Evolutionary conservation across 306 rosid species (phyloP).

Genomic region (Lathyrus sativus): DNA sequence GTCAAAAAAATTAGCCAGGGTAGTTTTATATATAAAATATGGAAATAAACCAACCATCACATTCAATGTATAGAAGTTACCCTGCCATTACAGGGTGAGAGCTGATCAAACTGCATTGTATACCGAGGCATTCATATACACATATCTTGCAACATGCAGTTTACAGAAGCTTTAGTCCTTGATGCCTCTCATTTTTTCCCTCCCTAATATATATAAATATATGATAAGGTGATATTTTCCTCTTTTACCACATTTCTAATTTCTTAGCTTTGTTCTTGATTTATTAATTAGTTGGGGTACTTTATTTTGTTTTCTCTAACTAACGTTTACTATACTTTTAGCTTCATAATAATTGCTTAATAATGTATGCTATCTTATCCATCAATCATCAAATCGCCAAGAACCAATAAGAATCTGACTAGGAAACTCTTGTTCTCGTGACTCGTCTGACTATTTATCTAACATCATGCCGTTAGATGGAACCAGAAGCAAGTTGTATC

Average conservation of each 20-base stretch:
- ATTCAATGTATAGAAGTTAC: slow-evolving; percentile 85
- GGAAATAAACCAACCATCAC: slow-evolving; percentile 64
- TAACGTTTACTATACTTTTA: neutral
- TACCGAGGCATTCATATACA: slow-evolving; percentile 51
- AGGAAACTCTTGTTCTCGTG: slow-evolving; percentile 7
- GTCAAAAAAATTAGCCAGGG: slow-evolving; percentile 44
- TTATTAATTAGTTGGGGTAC: slow-evolving; percentile 19
- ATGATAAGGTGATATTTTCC: slow-evolving; percentile 19
- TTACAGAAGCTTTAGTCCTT: slow-evolving; percentile 49
- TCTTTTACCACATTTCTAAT: slow-evolving; percentile 17
- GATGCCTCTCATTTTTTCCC: slow-evolving; percentile 38
- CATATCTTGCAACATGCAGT: slow-evolving; percentile 48
- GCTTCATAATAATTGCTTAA: neutral
- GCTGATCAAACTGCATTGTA: slow-evolving; percentile 58
- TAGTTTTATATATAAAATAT: slow-evolving; percentile 42
- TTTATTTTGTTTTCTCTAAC: slow-evolving; percentile 14
- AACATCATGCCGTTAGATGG: slow-evolving; percentile 16
- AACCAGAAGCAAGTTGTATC: neutral
- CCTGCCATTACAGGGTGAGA: slow-evolving; percentile 79
- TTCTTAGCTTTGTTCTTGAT: slow-evolving; percentile 27
- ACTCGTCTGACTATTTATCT: slow-evolving; percentile 3
- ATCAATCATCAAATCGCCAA: neutral
- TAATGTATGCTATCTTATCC: slow-evolving; percentile 11
- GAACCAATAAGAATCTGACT: slow-evolving; percentile 25
- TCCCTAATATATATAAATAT: slow-evolving; percentile 26